Base-by-base conservation (phyloP, 495 filamentous ascomycete genomes). In the Hypomontagnella monticulosa region DNA sequence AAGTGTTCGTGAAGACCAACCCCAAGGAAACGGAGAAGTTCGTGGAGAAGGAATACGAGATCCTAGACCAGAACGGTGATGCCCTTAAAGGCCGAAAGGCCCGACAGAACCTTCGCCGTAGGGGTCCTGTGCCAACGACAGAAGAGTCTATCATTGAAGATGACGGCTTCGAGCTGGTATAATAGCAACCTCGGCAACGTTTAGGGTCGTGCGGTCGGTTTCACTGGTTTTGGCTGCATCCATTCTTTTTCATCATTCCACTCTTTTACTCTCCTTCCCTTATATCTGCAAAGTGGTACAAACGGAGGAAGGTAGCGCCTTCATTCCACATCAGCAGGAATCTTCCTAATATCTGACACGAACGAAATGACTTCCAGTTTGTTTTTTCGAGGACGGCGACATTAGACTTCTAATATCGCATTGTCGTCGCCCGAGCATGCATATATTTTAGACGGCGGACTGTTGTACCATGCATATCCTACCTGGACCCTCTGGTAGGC, bases 1-100 rank as follows among this genome's bases (percentile, higher is more conserved):
- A 79, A 16, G 69, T 74, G 42, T 81, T 81, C 47, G 72, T 82
- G 55, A 81, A 79, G 74, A 49, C 71, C 20, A 73, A 73, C 16
- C 63, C 67, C 7, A 72, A 74, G 27, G 79, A 76, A 33, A 81
- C 76, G 37, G 80, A 82, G 71, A 71, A 70, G 38, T 71, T 81
- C n/a, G 76, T 82, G 16, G 77, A 79, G 70, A 76, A 76, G 66
- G 80, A 82, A 66, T 82, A 81, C 49, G 80, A 80, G 69, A 76
- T 82, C 37, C 50, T 82, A 8, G 79, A 81, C 57, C 70, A 63
- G 37, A 77, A 79, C 12, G 80, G 80, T 7, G 74, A 82, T 52
- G 69, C 73, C 6, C 70, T 81, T 2, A 77, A 73, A 62, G 80
- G 80, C 12, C 68, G 75, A 36, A 78, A 75, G 75, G 80, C 78